These are phyloP conservation scores for Leccinellum rugosiceps DNA, from an alignment of 768 basidiomycete genomes.

Conservation along the genomic window DNA sequence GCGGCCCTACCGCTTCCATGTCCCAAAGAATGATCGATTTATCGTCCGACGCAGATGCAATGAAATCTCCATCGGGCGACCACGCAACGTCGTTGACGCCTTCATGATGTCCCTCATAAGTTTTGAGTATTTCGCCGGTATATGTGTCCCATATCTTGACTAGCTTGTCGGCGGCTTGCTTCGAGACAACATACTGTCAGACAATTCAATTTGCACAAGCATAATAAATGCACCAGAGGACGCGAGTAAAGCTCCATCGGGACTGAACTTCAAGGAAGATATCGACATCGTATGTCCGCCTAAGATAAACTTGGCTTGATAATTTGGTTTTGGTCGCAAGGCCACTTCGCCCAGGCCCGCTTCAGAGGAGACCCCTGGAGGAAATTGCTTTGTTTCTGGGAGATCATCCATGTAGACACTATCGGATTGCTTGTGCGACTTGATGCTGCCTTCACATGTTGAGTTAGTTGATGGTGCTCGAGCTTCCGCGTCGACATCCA, in stretches of 20 bases:
- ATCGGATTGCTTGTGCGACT: slow-evolving; percentile 9
- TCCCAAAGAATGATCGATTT: slow-evolving; percentile 86
- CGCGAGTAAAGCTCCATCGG: slow-evolving; percentile 76
- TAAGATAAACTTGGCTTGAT: slow-evolving; percentile 57
- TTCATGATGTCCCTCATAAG: slow-evolving; percentile 68
- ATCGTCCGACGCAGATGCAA: slow-evolving; percentile 95
- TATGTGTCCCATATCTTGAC: slow-evolving; percentile 79
- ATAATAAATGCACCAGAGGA: slow-evolving; percentile 66
- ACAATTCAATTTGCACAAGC: slow-evolving; percentile 2
- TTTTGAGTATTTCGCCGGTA: slow-evolving; percentile 70
- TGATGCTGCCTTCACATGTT: not conserved
- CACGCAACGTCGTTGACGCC: slow-evolving; percentile 92
- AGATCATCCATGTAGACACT: slow-evolving; percentile 6
- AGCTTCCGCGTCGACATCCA: slow-evolving; percentile 15
- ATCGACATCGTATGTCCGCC: slow-evolving; percentile 83
- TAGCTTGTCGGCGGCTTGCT: slow-evolving; percentile 78
- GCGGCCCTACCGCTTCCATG: slow-evolving; percentile 52
- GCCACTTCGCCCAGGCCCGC: not conserved
- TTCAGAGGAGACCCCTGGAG: not conserved
- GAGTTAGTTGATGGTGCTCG: not conserved
- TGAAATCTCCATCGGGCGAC: slow-evolving; percentile 75
- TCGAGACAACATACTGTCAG: slow-evolving; percentile 32
- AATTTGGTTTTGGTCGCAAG: slow-evolving; percentile 39
- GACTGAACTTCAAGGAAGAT: slow-evolving; percentile 85
- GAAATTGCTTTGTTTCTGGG: slow-evolving; percentile 1